Conservation (phyloP, 164 flowering plant genomes). For the Akebia trifoliata region DNA sequence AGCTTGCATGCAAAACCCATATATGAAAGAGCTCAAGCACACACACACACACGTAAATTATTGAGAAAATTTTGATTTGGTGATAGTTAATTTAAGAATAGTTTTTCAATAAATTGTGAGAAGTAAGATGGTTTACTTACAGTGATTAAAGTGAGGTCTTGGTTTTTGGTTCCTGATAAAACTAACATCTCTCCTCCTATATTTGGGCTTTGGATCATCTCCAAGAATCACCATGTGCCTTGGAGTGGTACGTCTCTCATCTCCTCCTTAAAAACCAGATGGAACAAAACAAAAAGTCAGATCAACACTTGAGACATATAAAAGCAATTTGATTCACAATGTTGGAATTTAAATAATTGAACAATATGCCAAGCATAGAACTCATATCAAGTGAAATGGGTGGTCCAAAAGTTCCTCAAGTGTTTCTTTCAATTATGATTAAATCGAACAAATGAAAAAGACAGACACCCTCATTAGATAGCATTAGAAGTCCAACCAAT, state of each 20-base stretch:
- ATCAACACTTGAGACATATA: background rate
- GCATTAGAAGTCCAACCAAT: no score
- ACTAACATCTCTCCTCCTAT: slow-evolving; percentile 10
- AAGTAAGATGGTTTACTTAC: slow-evolving; percentile 34
- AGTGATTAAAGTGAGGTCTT: slow-evolving; percentile 52
- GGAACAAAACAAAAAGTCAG: background rate
- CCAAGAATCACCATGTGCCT: slow-evolving; percentile 57
- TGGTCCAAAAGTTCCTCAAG: background rate
- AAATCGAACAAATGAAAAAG: no score
- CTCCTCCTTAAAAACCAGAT: slow-evolving; percentile 22
- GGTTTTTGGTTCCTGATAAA: slow-evolving; percentile 28
- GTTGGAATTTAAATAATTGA: background rate
- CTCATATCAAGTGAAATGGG: background rate
- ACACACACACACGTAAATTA: no score
- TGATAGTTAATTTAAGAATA: background rate
- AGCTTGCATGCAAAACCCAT: no score
- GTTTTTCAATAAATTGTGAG: background rate
- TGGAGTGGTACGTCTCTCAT: slow-evolving; percentile 14
- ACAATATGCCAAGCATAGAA: background rate
- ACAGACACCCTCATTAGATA: no score
- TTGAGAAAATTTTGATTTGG: no score
- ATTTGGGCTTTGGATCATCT: slow-evolving; percentile 50
- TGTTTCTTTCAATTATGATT: no score
- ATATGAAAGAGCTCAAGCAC: no score
- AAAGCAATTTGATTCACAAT: background rate